phyloP scores from a whole-genome alignment of 139 green algal genomes.

The Micromonas pusilla region DNA sequence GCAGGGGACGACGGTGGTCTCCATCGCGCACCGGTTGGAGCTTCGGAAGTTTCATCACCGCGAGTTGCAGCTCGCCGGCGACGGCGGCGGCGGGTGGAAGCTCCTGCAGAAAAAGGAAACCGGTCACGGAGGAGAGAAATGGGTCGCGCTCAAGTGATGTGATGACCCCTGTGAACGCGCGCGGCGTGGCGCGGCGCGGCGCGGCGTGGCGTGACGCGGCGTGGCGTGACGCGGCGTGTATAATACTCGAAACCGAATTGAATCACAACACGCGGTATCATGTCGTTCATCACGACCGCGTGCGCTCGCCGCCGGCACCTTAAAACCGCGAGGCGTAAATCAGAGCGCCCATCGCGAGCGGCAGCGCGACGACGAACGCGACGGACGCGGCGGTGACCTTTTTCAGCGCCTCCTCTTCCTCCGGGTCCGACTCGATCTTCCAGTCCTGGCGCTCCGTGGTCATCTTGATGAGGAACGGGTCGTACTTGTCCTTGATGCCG shows the following conservation, averaged over 20 bases:
- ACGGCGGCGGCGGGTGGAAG: slow-evolving; percentile 20
- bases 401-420: slow-evolving; percentile 14
- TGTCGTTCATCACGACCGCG: neutral
- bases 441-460: neutral
- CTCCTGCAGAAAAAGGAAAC: slow-evolving; percentile 3
- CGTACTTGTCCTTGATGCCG: slow-evolving; percentile 4
- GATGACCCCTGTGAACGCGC: too few species aligned
- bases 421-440: neutral
- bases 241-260: too few species aligned
- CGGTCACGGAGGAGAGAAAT: too few species aligned
- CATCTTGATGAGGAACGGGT: neutral
- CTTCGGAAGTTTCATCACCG: slow-evolving; percentile 37
- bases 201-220: too few species aligned
- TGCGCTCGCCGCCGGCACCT: neutral
- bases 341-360: neutral
- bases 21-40: slow-evolving; percentile 34
- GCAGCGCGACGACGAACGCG: neutral
- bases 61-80: slow-evolving; percentile 24
- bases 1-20: slow-evolving; percentile 31
- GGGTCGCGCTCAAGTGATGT: too few species aligned
- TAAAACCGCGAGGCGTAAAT: too few species aligned
- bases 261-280: neutral
- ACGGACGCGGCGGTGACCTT: neutral
- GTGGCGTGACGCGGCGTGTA: too few species aligned
- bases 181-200: too few species aligned